A percentile compares a stretch with the other conserved stretches of the same genome.
Evolutionary conservation across 148 eudicot genomes (phyloP).

Genomic region (Suaeda aralocaspica): DNA sequence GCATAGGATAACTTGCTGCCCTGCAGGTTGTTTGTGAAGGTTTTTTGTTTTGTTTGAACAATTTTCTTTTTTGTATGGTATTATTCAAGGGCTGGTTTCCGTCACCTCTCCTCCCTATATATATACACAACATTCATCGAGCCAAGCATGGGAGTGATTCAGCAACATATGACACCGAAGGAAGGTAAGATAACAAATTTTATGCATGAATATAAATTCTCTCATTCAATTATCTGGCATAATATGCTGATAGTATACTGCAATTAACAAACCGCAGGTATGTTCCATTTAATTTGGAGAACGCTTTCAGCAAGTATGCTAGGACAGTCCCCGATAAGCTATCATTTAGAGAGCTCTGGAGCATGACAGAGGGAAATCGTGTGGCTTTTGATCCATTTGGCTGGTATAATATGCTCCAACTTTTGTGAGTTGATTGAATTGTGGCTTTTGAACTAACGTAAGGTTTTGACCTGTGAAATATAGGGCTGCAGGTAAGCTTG

Average conservation of each 20-base stretch:
- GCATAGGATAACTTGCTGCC: too few relatives aligned
- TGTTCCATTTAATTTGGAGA: constrained; percentile 51
- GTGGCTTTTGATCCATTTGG: constrained; percentile 62
- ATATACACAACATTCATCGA: constrained; percentile 57
- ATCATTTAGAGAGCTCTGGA: constrained; percentile 67
- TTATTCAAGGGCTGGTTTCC: constrained; percentile 64
- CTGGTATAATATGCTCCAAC: constrained; percentile 31
- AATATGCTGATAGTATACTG: too few relatives aligned
- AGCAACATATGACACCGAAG: constrained; percentile 69
- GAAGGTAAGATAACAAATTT: constrained; percentile 38
- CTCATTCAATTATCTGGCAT: too few relatives aligned
- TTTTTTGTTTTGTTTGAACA: not conserved
- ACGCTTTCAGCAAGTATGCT: constrained; percentile 76
- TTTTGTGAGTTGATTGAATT: not conserved
- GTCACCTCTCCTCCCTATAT: constrained; percentile 48
- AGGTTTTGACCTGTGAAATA: not conserved
- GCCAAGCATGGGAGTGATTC: constrained; percentile 75
- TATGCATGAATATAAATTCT: not conserved
- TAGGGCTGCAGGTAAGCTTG: constrained; percentile 53
- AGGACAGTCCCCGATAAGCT: constrained; percentile 65
- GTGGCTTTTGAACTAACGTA: not conserved
- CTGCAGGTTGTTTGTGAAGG: too few relatives aligned
- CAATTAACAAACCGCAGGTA: constrained; percentile 32
- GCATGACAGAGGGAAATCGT: constrained; percentile 71
- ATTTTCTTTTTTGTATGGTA: not conserved